Evolutionary conservation across 1,139 yeast species (phyloP).

Genomic region (Casaregolazyma lundiana): DNA sequence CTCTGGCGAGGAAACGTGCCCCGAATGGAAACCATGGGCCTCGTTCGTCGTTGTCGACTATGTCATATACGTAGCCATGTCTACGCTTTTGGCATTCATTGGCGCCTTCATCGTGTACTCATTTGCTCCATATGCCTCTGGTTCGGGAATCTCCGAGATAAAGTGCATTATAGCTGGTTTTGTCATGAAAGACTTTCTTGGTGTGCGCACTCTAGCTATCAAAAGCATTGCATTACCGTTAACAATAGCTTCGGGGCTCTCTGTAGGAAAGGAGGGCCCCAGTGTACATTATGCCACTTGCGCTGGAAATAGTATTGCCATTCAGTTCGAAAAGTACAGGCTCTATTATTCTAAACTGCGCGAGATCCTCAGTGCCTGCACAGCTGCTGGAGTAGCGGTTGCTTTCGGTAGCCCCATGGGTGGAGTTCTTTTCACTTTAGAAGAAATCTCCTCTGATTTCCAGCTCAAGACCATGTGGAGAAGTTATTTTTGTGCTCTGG

Average conservation of each 20-base stretch:
- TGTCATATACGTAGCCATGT: slow-evolving; percentile 52
- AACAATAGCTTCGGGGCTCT: slow-evolving; percentile 76
- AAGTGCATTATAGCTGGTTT: slow-evolving; percentile 94
- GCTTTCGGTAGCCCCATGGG: slow-evolving; percentile 96
- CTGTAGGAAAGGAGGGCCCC: slow-evolving; percentile 84
- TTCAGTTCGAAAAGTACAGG: slow-evolving; percentile 44
- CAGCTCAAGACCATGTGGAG: slow-evolving; percentile 83
- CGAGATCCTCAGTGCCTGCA: slow-evolving; percentile 74
- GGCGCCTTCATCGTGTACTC: slow-evolving; percentile 66
- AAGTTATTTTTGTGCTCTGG: slow-evolving; percentile 82
- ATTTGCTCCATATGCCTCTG: slow-evolving; percentile 90
- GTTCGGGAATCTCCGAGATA: slow-evolving; percentile 95
- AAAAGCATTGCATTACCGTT: slow-evolving; percentile 81
- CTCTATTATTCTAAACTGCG: slow-evolving; percentile 38
- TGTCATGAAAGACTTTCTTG: slow-evolving; percentile 71
- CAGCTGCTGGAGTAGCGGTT: slow-evolving; percentile 91
- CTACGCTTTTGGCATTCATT: slow-evolving; percentile 55
- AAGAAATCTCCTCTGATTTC: slow-evolving; percentile 69
- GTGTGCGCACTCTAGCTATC: slow-evolving; percentile 64
- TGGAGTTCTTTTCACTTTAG: slow-evolving; percentile 83
- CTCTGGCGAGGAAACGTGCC: slow-evolving; percentile 45
- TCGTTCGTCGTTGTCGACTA: slow-evolving; percentile 45
- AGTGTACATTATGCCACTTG: slow-evolving; percentile 84
- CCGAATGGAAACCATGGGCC: slow-evolving; percentile 36
- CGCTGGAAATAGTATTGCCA: slow-evolving; percentile 64